Evolutionary conservation across 805 yeast genomes (phyloP).

Genomic region (Wickerhamomyces strasburgensis): DNA sequence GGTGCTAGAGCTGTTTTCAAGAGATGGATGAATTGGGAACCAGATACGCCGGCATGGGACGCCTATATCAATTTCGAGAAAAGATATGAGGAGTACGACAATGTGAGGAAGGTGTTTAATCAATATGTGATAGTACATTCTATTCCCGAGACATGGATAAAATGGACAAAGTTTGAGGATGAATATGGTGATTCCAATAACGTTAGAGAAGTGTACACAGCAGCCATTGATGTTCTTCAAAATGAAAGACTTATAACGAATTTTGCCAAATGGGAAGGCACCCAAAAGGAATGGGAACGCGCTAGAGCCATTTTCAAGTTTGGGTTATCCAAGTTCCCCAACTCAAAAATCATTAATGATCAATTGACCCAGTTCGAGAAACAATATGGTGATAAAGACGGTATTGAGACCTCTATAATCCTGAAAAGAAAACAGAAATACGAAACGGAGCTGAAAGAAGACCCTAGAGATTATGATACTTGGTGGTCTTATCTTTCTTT

Average conservation of each 20-base stretch:
- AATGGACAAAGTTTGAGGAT: slow-evolving; percentile 72
- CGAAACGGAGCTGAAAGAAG: slow-evolving; percentile 38
- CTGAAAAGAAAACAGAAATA: slow-evolving; percentile 52
- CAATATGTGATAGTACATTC: slow-evolving; percentile 53
- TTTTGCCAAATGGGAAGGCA: slow-evolving; percentile 73
- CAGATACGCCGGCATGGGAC: slow-evolving; percentile 63
- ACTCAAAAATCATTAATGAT: slow-evolving; percentile 32
- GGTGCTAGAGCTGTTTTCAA: slow-evolving; percentile 65
- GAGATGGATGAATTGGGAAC: slow-evolving; percentile 80
- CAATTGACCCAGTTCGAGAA: slow-evolving; percentile 50
- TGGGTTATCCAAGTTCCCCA: slow-evolving; percentile 43
- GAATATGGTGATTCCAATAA: slow-evolving; percentile 40
- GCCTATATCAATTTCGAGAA: slow-evolving; percentile 69
- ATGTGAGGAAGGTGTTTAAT: slow-evolving; percentile 54
- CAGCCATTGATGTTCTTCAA: slow-evolving; percentile 54
- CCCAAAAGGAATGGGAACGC: slow-evolving; percentile 56
- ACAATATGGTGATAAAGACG: slow-evolving; percentile 50
- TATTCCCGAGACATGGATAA: slow-evolving; percentile 55
- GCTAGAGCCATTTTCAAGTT: slow-evolving; percentile 52
- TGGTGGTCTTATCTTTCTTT: slow-evolving; percentile 78
- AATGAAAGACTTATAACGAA: slow-evolving; percentile 32
- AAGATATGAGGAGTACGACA: slow-evolving; percentile 53
- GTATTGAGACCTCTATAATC: slow-evolving; percentile 48
- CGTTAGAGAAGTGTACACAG: slow-evolving; percentile 60
- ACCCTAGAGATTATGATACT: slow-evolving; percentile 60